Conservation (phyloP, 2,329 filamentous ascomycete species). For the Curvularia verruculosa region DNA sequence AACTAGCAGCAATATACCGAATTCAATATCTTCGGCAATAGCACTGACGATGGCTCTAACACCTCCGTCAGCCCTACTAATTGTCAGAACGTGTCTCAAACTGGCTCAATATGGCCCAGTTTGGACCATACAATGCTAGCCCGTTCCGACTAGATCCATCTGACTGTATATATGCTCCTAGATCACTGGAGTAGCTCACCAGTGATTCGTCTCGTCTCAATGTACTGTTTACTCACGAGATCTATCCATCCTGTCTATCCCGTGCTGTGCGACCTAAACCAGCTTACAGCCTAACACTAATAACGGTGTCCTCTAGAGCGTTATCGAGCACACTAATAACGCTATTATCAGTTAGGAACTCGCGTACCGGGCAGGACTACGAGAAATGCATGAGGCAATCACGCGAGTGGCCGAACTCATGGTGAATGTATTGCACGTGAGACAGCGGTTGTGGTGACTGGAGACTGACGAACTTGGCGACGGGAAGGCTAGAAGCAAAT, state of each 20-base stretch:
- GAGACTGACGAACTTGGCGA: background rate
- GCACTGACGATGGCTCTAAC: constrained; percentile 38
- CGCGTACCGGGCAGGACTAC: background rate
- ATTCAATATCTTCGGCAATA: constrained; percentile 52
- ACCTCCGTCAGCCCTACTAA: constrained; percentile 48
- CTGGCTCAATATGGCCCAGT: no score
- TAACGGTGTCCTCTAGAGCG: constrained; percentile 52
- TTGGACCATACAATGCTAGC: no score
- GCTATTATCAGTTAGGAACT: constrained; percentile 55
- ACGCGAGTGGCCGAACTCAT: background rate
- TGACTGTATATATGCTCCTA: no score
- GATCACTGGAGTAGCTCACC: no score
- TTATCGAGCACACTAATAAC: constrained; percentile 61
- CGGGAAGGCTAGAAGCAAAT: background rate
- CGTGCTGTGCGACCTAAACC: no score
- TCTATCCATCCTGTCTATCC: no score
- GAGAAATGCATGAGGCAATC: background rate
- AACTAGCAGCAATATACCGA: constrained; percentile 52
- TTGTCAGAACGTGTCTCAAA: no score
- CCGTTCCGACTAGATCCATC: no score
- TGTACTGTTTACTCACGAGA: no score
- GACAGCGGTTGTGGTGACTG: background rate
- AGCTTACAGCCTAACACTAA: no score
- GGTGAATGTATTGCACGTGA: background rate
- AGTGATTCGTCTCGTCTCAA: no score